Evolutionary conservation across 202 grass and related monocot genomes (phyloP).

Genomic region (Dendrocalamus latiflorus): DNA sequence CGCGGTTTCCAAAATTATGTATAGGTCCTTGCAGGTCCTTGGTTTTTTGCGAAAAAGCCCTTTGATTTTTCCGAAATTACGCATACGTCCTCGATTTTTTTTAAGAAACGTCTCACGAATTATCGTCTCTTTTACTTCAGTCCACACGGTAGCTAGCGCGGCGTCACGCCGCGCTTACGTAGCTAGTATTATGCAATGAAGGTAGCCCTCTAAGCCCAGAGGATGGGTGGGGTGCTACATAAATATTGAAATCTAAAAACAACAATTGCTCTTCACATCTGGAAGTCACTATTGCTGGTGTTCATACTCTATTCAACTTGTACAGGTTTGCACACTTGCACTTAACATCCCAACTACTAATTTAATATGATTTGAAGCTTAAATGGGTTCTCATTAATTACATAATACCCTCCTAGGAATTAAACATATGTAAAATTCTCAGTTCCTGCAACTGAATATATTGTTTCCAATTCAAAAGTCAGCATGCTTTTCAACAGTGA

Average conservation of each 20-base stretch:
- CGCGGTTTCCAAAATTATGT: too few species aligned
- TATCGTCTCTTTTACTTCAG: too few species aligned
- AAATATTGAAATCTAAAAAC: not conserved
- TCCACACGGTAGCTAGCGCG: too few species aligned
- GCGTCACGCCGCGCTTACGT: too few species aligned
- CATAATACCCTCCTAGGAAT: not conserved
- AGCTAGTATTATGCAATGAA: too few species aligned
- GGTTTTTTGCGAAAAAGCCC: too few species aligned
- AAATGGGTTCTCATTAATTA: not conserved
- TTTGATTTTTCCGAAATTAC: too few species aligned
- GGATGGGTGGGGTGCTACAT: too few species aligned
- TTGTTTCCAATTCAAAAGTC: not conserved
- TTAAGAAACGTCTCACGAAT: too few species aligned
- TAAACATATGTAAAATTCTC: not conserved
- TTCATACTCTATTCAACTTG: not conserved
- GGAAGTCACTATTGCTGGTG: not conserved
- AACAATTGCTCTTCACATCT: not conserved
- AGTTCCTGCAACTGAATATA: not conserved
- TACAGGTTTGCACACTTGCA: not conserved
- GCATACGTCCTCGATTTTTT: too few species aligned
- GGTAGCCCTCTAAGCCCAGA: too few species aligned
- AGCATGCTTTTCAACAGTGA: not conserved
- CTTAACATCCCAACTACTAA: not conserved
- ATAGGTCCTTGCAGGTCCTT: too few species aligned
- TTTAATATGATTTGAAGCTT: not conserved